Evolutionary conservation across 1,284 basidiomycete species (phyloP).

Genomic region (Tilletia setariae): DNA sequence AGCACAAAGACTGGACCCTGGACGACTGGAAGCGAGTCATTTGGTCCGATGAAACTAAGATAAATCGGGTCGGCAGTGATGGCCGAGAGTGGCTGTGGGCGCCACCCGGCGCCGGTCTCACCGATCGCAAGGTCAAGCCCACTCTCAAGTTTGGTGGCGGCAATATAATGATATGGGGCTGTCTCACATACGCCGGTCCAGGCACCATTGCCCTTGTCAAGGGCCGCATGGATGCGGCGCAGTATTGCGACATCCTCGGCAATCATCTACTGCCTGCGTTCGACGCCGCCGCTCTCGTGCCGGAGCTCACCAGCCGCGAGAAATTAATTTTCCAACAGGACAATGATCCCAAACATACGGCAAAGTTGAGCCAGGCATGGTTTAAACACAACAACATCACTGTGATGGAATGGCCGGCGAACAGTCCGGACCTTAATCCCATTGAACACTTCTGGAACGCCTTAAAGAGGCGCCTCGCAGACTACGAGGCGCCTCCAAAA

Average conservation of each 20-base stretch:
- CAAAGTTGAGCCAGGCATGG: constrained; percentile 24
- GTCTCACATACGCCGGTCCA: constrained; percentile 16
- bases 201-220: constrained; percentile 16
- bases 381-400: constrained; percentile 43
- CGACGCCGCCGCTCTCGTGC: constrained; percentile 21
- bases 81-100: constrained; percentile 13
- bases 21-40: constrained; percentile 22
- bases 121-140: neutral
- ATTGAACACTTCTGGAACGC: constrained; percentile 56
- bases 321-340: constrained; percentile 55
- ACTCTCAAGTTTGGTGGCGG: constrained; percentile 21
- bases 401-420: constrained; percentile 50
- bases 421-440: constrained; percentile 55
- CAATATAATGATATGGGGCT: constrained; percentile 26
- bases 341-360: constrained; percentile 51
- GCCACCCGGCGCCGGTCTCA: neutral
- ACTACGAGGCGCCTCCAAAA: neutral
- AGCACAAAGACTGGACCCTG: constrained; percentile 21
- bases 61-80: constrained; percentile 16
- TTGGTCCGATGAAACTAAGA: constrained; percentile 25
- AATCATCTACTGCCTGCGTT: constrained; percentile 41
- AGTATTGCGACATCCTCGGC: constrained; percentile 52
- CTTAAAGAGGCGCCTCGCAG: constrained; percentile 16
- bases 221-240: constrained; percentile 52
- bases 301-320: neutral